These are phyloP conservation scores for Patellifolia procumbens DNA, from an alignment of 179 eudicot species.

Conservation along the genomic window DNA sequence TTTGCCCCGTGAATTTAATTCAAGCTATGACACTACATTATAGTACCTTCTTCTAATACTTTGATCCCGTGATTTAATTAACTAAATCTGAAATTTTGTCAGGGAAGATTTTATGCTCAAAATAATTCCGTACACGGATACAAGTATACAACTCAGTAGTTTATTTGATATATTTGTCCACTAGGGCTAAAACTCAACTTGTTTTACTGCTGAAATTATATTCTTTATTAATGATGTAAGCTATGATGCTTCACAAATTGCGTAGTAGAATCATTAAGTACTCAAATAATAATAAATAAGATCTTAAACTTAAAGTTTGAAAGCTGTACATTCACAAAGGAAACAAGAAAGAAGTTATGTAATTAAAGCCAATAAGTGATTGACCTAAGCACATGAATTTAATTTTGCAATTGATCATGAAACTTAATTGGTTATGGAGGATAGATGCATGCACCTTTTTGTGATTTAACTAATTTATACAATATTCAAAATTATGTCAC, in stretches of 20 bases:
- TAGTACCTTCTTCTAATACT: constrained; percentile 6
- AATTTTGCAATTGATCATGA: background rate
- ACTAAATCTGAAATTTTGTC: constrained; percentile 21
- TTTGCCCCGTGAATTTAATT: background rate
- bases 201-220: background rate
- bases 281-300: background rate
- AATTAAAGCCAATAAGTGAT: background rate
- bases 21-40: background rate
- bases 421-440: background rate
- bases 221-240: background rate
- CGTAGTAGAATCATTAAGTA: background rate
- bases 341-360: background rate
- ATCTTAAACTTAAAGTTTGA: background rate
- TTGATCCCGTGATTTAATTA: background rate
- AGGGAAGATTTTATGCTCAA: constrained; percentile 18
- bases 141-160: constrained; percentile 1
- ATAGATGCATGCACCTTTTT: background rate
- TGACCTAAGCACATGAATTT: background rate
- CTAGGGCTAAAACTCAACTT: background rate
- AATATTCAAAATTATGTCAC: background rate
- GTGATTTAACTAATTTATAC: background rate
- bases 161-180: background rate
- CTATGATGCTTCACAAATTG: background rate
- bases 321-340: background rate
- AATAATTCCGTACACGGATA: constrained; percentile 4